phyloP scores from a whole-genome alignment of 306 rosid genomes.

The Bauhinia variegata region DNA sequence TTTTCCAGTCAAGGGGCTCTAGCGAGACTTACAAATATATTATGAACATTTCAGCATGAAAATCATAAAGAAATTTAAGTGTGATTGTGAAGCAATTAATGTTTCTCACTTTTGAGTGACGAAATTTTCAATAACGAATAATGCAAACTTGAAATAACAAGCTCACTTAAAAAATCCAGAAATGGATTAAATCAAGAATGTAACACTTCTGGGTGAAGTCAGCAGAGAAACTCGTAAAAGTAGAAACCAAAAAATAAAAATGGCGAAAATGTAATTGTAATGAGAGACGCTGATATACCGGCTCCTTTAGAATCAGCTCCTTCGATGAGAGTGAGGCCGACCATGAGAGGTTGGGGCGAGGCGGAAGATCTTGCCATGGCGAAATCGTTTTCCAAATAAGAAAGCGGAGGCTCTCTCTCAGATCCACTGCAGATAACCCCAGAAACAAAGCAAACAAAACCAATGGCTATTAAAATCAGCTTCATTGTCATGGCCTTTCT shows the following conservation, averaged over 20 bases:
- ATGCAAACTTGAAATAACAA: not conserved
- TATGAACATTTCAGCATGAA: not conserved
- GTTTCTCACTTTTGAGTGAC: not conserved
- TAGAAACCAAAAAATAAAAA: constrained; percentile 1
- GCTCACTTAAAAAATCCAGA: not conserved
- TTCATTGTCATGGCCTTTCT: constrained; percentile 34
- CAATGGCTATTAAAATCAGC: constrained; percentile 26
- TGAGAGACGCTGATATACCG: constrained; percentile 46
- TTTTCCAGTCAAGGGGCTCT: not conserved
- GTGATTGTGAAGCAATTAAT: not conserved
- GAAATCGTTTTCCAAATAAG: constrained; percentile 41
- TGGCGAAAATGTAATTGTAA: not conserved
- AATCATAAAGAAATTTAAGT: not conserved
- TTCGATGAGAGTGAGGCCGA: constrained; percentile 70
- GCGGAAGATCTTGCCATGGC: constrained; percentile 26
- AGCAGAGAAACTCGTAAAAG: not conserved
- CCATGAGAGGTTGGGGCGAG: constrained; percentile 53
- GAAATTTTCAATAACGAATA: not conserved
- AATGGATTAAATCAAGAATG: constrained; percentile 24
- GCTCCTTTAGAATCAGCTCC: constrained; percentile 81
- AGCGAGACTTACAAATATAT: not conserved
- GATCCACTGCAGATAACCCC: constrained; percentile 47
- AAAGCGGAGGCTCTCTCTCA: constrained; percentile 30
- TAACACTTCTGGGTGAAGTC: constrained; percentile 31
- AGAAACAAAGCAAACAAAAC: constrained; percentile 40